These are phyloP conservation scores for Diutina mesorugosa DNA, from an alignment of 1,139 yeast species.

Conservation along the genomic window DNA sequence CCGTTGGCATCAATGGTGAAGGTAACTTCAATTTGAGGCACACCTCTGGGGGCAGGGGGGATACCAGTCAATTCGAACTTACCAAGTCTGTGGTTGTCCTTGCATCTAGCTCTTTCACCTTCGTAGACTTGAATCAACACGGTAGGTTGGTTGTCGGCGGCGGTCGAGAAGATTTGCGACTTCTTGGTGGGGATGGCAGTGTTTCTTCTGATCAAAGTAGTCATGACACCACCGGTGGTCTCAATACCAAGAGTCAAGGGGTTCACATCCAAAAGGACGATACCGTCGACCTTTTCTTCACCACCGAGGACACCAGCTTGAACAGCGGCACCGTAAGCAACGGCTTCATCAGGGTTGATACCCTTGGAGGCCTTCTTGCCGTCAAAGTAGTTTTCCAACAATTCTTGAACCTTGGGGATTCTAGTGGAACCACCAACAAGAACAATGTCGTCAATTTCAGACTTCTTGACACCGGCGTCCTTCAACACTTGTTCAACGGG, in stretches of 20 bases:
- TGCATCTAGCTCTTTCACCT: conserved; percentile 95
- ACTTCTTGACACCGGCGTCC: conserved; percentile 3
- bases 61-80: conserved; percentile 91
- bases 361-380: conserved; percentile 4
- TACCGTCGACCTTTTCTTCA: conserved; percentile 2
- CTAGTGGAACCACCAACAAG: conserved; percentile 3
- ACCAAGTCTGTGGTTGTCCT: conserved; percentile 91
- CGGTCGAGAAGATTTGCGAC: conserved; percentile 93
- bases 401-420: conserved; percentile 3
- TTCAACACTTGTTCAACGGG: conserved; percentile 22
- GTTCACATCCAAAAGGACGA: conserved; percentile 61
- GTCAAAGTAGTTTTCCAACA: conserved; percentile 3
- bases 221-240: conserved; percentile 97
- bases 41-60: conserved; percentile 98
- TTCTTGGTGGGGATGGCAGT: conserved; percentile 95
- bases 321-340: conserved; percentile 3
- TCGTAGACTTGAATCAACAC: conserved; percentile 92
- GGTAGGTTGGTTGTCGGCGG: conserved; percentile 92
- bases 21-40: conserved; percentile 93
- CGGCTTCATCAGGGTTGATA: conserved; percentile 3
- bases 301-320: conserved; percentile 2
- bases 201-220: conserved; percentile 93
- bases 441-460: conserved; percentile 3
- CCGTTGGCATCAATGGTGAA: conserved; percentile 93
- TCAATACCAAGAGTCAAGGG: conserved; percentile 95